Evolutionary conservation across 2,329 filamentous ascomycete genomes (phyloP), one percentile per base, ranked within the genome.

Genomic region (Trichoderma koningiopsis): DNA sequence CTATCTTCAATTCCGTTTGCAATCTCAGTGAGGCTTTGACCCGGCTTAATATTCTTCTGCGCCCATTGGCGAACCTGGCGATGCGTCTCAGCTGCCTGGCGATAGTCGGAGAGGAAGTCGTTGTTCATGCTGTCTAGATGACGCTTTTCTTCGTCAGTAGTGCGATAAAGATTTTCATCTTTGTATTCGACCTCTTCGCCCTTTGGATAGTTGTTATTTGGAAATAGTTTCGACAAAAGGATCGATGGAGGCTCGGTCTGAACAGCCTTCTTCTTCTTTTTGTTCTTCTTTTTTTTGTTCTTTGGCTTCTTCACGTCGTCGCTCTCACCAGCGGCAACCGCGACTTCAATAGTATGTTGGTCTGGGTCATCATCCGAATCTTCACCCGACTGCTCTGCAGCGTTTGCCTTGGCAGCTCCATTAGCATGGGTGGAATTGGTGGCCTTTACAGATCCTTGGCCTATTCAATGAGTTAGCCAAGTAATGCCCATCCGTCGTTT

Each of bases 141-240:
- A 65, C 92, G 88, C 83, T 94, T 94, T 84, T 96, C 93, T 80
- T 95, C 93, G 79, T 85, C 89, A 14, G 93, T 96, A 4, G 91
- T 96, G 69, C 93, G 89, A 79, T 89, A 92, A 52, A 86, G 80
- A 78, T 96, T 96, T 74, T 95, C 92, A 76, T 93, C 85, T 71
- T 84, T 81, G 80, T 96, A 96, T 73, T 94, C 90, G 73, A 89
- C 87, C 77, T 93, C 91, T 80, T 96, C 88, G 72, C 93, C 93
- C 75, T 88, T 87, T 60, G 92, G 93, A 78, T 93, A 97, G 73
- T 84, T 83, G 76, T 88, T 85, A 78, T 88, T 88, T 64, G 91
- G 88, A 82, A 93, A 96, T 55, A 96, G 85, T 73, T 89, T 88
- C 40, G 91, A 89, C 43, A 96, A 81, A 53, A 89, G 85, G 29